A percentile compares a stretch with the other conserved stretches of the same genome.
Evolutionary conservation across 2,329 filamentous ascomycete genomes (phyloP).

Genomic region (Magnaporthales sp.): DNA sequence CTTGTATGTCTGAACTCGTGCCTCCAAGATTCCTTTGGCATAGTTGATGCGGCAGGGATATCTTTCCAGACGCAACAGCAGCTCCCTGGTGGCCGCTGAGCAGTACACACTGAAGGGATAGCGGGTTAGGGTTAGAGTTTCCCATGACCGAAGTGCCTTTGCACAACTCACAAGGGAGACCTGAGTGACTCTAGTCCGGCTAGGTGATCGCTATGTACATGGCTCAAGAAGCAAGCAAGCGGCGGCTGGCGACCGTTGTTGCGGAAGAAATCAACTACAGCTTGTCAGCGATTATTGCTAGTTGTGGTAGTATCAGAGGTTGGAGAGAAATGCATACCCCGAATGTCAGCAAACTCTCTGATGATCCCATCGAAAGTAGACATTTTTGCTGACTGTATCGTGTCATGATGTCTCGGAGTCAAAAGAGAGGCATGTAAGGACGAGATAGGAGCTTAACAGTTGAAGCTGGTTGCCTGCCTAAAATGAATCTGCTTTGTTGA

Average conservation of each 20-base stretch:
- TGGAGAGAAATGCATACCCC: background rate
- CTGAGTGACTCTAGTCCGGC: conserved; percentile 67
- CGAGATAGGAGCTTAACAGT: background rate
- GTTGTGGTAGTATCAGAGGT: background rate
- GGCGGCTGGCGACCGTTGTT: conserved; percentile 47
- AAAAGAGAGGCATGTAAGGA: background rate
- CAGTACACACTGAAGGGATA: conserved; percentile 63
- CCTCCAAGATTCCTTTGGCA: conserved; percentile 67
- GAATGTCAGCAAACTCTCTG: conserved; percentile 4
- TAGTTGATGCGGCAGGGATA: conserved; percentile 76
- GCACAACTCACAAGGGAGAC: conserved; percentile 58
- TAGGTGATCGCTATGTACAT: conserved; percentile 88
- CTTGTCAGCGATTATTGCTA: background rate
- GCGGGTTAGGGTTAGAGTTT: background rate
- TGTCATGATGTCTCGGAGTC: background rate
- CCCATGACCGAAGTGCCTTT: background rate
- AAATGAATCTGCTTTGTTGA: background rate
- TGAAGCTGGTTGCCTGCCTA: background rate
- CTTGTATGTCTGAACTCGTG: conserved; percentile 64
- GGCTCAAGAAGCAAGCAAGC: conserved; percentile 80
- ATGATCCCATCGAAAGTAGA: conserved; percentile 5
- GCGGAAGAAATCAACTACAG: conserved; percentile 75
- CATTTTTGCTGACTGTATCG: background rate
- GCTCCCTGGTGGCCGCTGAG: conserved; percentile 71
- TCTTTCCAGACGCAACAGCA: conserved; percentile 72